Evolutionary conservation across 2,329 filamentous ascomycete species (phyloP).

Genomic region (Aspergillus sojae): DNA sequence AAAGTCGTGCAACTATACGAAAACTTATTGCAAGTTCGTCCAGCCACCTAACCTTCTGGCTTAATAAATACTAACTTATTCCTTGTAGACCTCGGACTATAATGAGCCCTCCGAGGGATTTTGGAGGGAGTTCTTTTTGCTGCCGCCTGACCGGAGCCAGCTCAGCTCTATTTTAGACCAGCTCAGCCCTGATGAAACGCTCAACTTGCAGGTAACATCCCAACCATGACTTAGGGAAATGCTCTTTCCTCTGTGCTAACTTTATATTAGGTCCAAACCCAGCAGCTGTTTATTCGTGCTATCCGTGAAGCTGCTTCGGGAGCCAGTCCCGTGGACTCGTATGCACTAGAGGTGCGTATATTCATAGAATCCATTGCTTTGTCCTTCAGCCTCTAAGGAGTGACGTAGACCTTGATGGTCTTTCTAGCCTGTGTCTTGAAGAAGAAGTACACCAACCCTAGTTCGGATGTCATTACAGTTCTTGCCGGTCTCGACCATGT

Average conservation of each 20-base stretch:
- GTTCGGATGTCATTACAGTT: constrained; percentile 89
- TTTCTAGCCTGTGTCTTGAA: constrained; percentile 80
- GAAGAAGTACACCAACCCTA: constrained; percentile 93
- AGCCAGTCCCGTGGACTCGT: constrained; percentile 65
- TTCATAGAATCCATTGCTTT: constrained; percentile 2
- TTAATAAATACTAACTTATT: constrained; percentile 11
- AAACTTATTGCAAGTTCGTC: constrained; percentile 67
- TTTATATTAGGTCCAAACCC: constrained; percentile 61
- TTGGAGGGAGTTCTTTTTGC: constrained; percentile 93
- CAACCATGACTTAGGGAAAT: background rate
- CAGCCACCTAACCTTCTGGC: constrained; percentile 5
- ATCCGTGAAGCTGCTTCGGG: constrained; percentile 68
- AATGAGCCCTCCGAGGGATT: constrained; percentile 81
- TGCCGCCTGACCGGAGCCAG: constrained; percentile 73
- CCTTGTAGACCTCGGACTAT: constrained; percentile 63
- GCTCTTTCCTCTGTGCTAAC: constrained; percentile 20
- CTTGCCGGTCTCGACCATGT: constrained; percentile 87
- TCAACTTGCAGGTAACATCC: constrained; percentile 69
- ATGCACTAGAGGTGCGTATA: constrained; percentile 77
- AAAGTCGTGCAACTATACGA: constrained; percentile 93
- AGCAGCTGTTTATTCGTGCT: constrained; percentile 75
- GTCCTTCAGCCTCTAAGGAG: constrained; percentile 44
- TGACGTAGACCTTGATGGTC: constrained; percentile 75
- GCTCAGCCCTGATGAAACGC: constrained; percentile 73
- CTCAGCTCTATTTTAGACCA: constrained; percentile 70